Base-by-base conservation (phyloP, 305 asterid genomes). In the Fraxinus sp. region DNA sequence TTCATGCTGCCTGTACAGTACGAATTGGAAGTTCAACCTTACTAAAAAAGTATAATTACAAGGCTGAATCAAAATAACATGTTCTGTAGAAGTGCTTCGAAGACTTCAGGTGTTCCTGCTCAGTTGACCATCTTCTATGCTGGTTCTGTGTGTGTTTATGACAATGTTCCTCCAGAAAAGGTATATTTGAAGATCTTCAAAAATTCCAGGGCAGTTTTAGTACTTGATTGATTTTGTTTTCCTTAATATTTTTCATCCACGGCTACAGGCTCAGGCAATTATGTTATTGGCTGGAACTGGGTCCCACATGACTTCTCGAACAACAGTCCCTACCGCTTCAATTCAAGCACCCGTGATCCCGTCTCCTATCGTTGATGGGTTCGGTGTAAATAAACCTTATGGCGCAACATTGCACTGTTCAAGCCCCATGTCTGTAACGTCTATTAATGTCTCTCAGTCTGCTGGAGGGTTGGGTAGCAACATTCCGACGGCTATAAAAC, bases 231-330 rank as follows among this genome's bases (percentile, higher is more conserved):
- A 26, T 26, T 62, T 81, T 62, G 9, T 30, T 10, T 0, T 57
- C 30, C 24, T 76, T 4, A 37, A 81, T 43, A 57, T 49, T 30
- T 68, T 52, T 84, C 71, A 52, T 84, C 32, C 18, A 70, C 80
- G 46, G 79, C 20, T 82, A 66, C 78, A 94, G 98, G 98, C 98
- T 86, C 97, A 93, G 79, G 98, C 98, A 62, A 94, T 94, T 35
- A 94, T 93, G 98, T 74, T 94, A 32, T 88, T 94, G 85, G 98
- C 98, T 55, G 97, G 97, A 83, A 92, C 93, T 46, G 94, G 91
- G 41, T 90, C 93, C 22, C 79, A 91, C 14, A 62, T 26, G 84
- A n/a, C 89, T 66, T 79, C 93, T 64, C 86, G 36, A 73, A 72
- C 92, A 32, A 35, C 88, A 3, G 62, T 89, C 0, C 70, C 92